phyloP scores from a whole-genome alignment of 2,329 filamentous ascomycete species.

The Alternaria gansuensis region DNA sequence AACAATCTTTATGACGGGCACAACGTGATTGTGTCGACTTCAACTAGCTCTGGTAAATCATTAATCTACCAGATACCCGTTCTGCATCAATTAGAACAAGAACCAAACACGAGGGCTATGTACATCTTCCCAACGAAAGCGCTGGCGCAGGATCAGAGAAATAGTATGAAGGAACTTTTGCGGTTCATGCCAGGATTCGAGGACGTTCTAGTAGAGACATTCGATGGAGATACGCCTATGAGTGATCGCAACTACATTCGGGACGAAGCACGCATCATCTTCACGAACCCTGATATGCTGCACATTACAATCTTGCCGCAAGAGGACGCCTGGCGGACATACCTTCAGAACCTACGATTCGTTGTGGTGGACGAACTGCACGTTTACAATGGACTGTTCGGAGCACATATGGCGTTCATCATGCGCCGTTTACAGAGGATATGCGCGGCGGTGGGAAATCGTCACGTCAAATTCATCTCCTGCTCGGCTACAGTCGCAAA shows the following conservation, averaged over 20 bases:
- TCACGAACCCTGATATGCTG: constrained; percentile 98
- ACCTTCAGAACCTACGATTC: constrained; percentile 86
- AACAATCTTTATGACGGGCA: constrained; percentile 83
- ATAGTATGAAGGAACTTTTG: constrained; percentile 86
- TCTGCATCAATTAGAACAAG: constrained; percentile 81
- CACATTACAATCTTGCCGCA: constrained; percentile 93
- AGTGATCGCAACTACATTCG: constrained; percentile 78
- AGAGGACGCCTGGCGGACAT: constrained; percentile 86
- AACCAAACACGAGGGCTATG: constrained; percentile 82
- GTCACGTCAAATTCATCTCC: constrained; percentile 85
- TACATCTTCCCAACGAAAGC: constrained; percentile 99
- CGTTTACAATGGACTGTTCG: constrained; percentile 94
- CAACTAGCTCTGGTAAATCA: constrained; percentile 95
- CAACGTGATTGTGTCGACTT: constrained; percentile 92
- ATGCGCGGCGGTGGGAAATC: constrained; percentile 89
- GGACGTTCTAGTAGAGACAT: constrained; percentile 84
- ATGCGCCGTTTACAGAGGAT: constrained; percentile 89
- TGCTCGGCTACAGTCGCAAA: constrained; percentile 98
- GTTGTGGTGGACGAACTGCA: constrained; percentile 89
- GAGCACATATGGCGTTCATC: constrained; percentile 91
- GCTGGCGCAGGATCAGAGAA: constrained; percentile 89
- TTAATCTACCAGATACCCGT: constrained; percentile 98
- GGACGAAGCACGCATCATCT: constrained; percentile 90
- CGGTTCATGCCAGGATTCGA: constrained; percentile 80
- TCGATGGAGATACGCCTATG: constrained; percentile 94